Evolutionary conservation across 2,329 filamentous ascomycete species (phyloP), one percentile per base, ranked within the genome.

Genomic region (Paracamarosporium sp.): DNA sequence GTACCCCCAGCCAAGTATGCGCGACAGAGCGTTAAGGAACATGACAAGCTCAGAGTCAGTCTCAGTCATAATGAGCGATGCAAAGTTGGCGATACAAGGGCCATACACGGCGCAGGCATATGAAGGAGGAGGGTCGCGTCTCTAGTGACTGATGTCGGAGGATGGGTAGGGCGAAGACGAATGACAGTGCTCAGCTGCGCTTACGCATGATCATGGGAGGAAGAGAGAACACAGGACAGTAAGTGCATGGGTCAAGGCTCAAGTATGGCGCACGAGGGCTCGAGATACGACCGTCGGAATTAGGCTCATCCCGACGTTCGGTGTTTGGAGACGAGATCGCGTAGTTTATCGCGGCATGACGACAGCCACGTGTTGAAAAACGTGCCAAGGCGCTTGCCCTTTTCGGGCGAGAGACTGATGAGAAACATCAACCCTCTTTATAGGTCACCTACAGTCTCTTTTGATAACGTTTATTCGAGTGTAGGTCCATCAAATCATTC

Each of bases 1-100:
- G 57, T 77, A 77, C 6, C 62, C 51, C 74, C 74, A 77, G 11
- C 75, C 75, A 13, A 78, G 44, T 3, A 78, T 59, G 20, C 74
- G 63, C 13, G 74, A 77, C 38, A 73, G 53, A 3, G 70, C 73
- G 47, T 62, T 66, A 13, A 73, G 71, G 54, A 76, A 73, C 33
- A 66, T 57, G 15, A 71, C 63, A 27, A 68, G 41, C 50, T 70
- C 70, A 11, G 64, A 55, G 3, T 66, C 65, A 8, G 61, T 56
- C 13, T 66, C 64, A 5, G 62, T 55, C 65, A 66, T 69, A 47
- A 53, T 36, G 53, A 50, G 36, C 22, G 30, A 47, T 17, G 47
- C 15, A 24, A 36, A 11, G 15, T 15, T 27, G 47, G 15, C 15
- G 48, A 17, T 2, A 31, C 6, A 24, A 5, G 24, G 15, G 25